Percentiles rank a stretch among this genome's conserved stretches.
These are phyloP conservation scores for Hydnomerulius pinastri DNA, from an alignment of 768 basidiomycete species.

Conservation along the genomic window DNA sequence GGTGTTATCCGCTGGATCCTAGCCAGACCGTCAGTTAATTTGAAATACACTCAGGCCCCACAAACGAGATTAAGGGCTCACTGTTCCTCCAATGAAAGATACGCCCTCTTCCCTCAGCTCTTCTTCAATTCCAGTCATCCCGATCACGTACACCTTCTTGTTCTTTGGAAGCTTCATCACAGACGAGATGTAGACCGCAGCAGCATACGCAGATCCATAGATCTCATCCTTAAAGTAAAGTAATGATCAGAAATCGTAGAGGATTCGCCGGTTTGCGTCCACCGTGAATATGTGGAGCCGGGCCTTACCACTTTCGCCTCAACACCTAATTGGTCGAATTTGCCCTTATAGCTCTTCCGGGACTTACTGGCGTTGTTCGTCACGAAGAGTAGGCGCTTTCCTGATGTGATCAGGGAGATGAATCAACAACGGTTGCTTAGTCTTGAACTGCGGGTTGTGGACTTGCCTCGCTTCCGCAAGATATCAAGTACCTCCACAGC, in stretches of 20 bases:
- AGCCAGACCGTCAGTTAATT: slow-evolving; percentile 4
- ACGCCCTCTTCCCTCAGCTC: slow-evolving; percentile 90
- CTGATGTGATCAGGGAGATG: slow-evolving; percentile 29
- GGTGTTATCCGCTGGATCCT: slow-evolving; percentile 87
- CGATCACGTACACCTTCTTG: slow-evolving; percentile 96
- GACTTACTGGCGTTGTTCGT: slow-evolving; percentile 99
- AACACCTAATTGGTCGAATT: slow-evolving; percentile 89
- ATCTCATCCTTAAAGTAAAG: slow-evolving; percentile 81
- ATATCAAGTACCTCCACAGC: slow-evolving; percentile 72
- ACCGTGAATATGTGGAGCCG: slow-evolving; percentile 1
- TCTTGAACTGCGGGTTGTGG: slow-evolving; percentile 2
- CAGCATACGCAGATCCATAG: slow-evolving; percentile 90
- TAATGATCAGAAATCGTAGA: neutral
- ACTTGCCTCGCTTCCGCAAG: slow-evolving; percentile 72
- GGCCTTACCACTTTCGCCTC: slow-evolving; percentile 77
- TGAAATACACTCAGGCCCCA: neutral
- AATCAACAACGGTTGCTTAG: slow-evolving; percentile 1
- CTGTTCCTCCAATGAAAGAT: slow-evolving; percentile 79
- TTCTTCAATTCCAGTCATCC: slow-evolving; percentile 89
- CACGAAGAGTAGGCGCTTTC: slow-evolving; percentile 88
- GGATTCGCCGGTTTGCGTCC: neutral
- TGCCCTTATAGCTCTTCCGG: slow-evolving; percentile 79
- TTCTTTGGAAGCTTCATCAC: slow-evolving; percentile 86
- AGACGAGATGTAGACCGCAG: slow-evolving; percentile 83
- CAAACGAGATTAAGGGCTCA: slow-evolving; percentile 37